phyloP scores from a whole-genome alignment of 306 rosid genomes.

The Castanea mollissima region DNA sequence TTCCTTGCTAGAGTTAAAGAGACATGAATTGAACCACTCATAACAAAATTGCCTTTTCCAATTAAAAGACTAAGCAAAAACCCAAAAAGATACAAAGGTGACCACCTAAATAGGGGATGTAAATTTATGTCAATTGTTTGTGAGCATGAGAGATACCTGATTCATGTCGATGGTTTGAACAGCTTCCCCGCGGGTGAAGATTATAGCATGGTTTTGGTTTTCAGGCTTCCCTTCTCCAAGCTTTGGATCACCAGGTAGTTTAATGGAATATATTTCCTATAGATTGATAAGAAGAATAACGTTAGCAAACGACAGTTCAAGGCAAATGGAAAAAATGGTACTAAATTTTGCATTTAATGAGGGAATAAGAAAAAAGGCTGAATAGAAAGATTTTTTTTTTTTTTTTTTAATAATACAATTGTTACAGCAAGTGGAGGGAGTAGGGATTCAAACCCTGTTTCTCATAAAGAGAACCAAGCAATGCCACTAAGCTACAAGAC shows the following conservation, averaged over 20 bases:
- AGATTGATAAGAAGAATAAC: background rate
- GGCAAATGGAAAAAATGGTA: background rate
- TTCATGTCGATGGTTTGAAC: constrained; percentile 99
- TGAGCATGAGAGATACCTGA: constrained; percentile 48
- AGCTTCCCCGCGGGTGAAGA: constrained; percentile 98
- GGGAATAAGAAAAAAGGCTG: background rate
- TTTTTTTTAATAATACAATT: too few species aligned
- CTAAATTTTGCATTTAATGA: background rate
- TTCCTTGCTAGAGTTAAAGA: background rate
- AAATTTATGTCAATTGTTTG: background rate
- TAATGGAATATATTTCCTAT: constrained; percentile 87
- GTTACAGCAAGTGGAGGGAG: too few species aligned
- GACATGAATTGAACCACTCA: background rate
- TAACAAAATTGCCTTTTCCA: background rate
- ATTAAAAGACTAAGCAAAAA: background rate
- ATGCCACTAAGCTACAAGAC: too few species aligned
- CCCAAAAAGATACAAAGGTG: background rate
- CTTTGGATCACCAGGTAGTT: constrained; percentile 98
- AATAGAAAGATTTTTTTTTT: background rate
- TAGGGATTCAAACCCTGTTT: too few species aligned
- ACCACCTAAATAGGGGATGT: background rate
- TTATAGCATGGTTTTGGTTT: constrained; percentile 95
- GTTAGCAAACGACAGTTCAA: background rate
- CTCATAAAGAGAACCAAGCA: too few species aligned
- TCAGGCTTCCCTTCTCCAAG: constrained; percentile 99